Base-by-base conservation (phyloP, 2,329 filamentous ascomycete species). In the Plenodomus biglobosus region DNA sequence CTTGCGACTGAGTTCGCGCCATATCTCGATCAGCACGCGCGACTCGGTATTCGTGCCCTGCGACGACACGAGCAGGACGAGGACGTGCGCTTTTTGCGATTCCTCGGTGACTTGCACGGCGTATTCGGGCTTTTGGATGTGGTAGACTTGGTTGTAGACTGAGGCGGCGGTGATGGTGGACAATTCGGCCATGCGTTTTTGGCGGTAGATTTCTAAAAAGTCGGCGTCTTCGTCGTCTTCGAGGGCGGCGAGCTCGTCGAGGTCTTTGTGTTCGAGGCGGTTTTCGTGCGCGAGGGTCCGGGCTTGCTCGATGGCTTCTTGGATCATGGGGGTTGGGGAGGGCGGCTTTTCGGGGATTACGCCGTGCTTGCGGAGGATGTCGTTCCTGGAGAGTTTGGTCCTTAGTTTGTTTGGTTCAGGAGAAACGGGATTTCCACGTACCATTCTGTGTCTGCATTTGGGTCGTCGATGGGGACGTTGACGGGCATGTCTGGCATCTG, bases 391-490 rank as follows among this genome's bases (percentile, higher is more conserved):
- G n/a, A 59, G 21, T 34, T 16, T 17, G 38, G 16, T 46, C 32
- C 42, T 30, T 27, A 15, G 10, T 19, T n/a, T 20, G 44, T 32
- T 32, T n/a, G n/a, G n/a, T n/a, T n/a, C n/a, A n/a, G n/a, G n/a
- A n/a, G n/a, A n/a, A n/a, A n/a, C n/a, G n/a, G 27, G 27, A 3
- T 15, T 3, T 11, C 15, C 8, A 17, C 52, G 46, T 46, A 92
- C 94, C 94, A 99, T 86, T 99, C 94, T 55, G 94, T 99, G 71
- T 99, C 94, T 55, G 91, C 94, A 68, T 97, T 95, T 24, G 92
- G 92, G 69, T 97, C 87, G 69, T 95, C 90, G 59, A 99, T 87
- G 38, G 92, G 91, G 51, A 99, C 94, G 65, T 86, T 81, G 55
- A 86, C 76, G 34, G 80, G 81, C 74, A 82, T 76, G 57, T 84